These are phyloP conservation scores for Botryosphaeria dothidea DNA, from an alignment of 2,329 filamentous ascomycete species.

Conservation along the genomic window DNA sequence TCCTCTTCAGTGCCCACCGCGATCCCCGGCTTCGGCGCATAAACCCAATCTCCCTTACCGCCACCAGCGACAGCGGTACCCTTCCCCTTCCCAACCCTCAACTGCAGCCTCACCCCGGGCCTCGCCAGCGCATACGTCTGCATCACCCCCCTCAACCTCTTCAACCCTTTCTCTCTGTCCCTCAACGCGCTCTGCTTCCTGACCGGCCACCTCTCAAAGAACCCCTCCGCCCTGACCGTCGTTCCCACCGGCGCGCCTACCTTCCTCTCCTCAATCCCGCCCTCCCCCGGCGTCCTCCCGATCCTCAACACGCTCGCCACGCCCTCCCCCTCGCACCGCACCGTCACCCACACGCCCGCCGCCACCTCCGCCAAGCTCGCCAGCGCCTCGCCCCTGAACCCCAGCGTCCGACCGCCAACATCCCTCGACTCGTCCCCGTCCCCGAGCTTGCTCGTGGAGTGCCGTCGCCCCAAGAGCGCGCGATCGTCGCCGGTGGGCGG, in stretches of 20 bases:
- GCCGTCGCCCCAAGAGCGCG: constrained; percentile 61
- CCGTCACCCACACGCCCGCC: constrained; percentile 59
- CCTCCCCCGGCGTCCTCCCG: constrained; percentile 51
- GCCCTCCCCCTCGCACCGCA: constrained; percentile 61
- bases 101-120: constrained; percentile 60
- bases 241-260: constrained; percentile 67
- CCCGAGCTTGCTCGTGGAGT: constrained; percentile 73
- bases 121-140: constrained; percentile 67
- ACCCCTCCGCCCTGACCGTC: constrained; percentile 60
- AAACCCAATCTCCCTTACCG: constrained; percentile 60
- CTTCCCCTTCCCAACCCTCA: constrained; percentile 55
- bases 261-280: constrained; percentile 33
- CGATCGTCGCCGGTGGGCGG: constrained; percentile 62
- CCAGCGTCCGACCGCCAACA: constrained; percentile 63
- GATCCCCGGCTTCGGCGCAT: constrained; percentile 56
- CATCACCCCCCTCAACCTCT: constrained; percentile 61
- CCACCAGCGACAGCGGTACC: no score
- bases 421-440: constrained; percentile 62
- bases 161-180: constrained; percentile 57
- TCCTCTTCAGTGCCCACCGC: constrained; percentile 25
- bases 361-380: constrained; percentile 64
- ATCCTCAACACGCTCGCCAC: constrained; percentile 58
- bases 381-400: constrained; percentile 75
- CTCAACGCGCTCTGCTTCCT: constrained; percentile 61
- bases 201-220: constrained; percentile 65